These are phyloP conservation scores for Echinosophora koreensis DNA, from an alignment of 306 rosid species.

Conservation along the genomic window DNA sequence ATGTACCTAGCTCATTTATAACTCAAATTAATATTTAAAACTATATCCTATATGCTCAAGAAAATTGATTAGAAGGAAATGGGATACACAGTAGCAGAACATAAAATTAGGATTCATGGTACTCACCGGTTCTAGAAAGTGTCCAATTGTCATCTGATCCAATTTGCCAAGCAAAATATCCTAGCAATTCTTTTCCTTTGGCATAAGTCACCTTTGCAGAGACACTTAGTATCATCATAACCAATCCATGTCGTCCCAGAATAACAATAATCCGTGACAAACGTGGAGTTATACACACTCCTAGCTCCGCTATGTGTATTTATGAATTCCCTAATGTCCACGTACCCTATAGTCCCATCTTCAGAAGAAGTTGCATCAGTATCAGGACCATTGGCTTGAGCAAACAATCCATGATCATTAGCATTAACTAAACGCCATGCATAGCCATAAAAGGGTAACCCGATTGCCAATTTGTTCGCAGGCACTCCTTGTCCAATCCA, in stretches of 20 bases:
- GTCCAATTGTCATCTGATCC: slow-evolving; percentile 38
- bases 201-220: slow-evolving; percentile 52
- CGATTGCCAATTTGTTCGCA: slow-evolving; percentile 42
- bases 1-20: not conserved
- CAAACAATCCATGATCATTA: slow-evolving; percentile 42
- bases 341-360: slow-evolving; percentile 39
- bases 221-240: slow-evolving; percentile 56
- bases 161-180: slow-evolving; percentile 51
- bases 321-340: slow-evolving; percentile 19
- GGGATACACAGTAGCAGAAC: not conserved
- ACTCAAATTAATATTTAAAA: not conserved
- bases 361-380: slow-evolving; percentile 8
- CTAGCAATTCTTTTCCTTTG: slow-evolving; percentile 45
- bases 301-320: not conserved
- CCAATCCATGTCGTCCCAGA: slow-evolving; percentile 55
- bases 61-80: not conserved
- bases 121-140: slow-evolving; percentile 51
- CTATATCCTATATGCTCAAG: not conserved
- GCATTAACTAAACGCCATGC: slow-evolving; percentile 47
- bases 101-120: not conserved
- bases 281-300: slow-evolving; percentile 44
- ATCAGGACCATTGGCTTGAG: slow-evolving; percentile 36
- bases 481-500: slow-evolving; percentile 48
- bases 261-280: slow-evolving; percentile 53
- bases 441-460: slow-evolving; percentile 59